Evolutionary conservation across 257 asterid species (phyloP).

Genomic region (Plectranthus barbatus): DNA sequence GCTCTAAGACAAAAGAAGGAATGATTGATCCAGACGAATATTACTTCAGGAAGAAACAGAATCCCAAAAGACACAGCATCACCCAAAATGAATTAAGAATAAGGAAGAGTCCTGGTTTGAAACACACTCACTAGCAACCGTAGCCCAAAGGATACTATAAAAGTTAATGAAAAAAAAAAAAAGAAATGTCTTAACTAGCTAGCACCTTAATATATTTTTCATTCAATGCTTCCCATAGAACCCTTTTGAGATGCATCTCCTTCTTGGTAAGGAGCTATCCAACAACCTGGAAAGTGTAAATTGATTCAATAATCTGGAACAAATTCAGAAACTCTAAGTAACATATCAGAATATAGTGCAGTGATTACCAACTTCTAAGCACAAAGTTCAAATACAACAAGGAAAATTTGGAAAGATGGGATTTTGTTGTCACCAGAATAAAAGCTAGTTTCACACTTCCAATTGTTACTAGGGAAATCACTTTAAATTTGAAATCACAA

Average conservation of each 20-base stretch:
- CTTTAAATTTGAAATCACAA: background rate
- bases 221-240: conserved; percentile 57
- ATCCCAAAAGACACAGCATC: background rate
- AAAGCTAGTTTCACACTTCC: background rate
- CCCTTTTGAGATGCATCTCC: conserved; percentile 39
- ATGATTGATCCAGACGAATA: background rate
- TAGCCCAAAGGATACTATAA: background rate
- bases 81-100: no score
- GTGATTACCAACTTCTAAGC: background rate
- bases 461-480: background rate
- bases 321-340: background rate
- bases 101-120: background rate
- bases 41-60: conserved; percentile 5
- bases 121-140: background rate
- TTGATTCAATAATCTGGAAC: background rate
- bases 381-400: background rate
- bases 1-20: background rate
- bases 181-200: conserved; percentile 12
- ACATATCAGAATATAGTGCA: background rate
- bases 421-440: background rate
- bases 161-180: background rate
- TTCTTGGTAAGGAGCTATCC: conserved; percentile 45
- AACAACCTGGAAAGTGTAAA: conserved; percentile 32
- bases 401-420: background rate
- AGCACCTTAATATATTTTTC: conserved; percentile 26